Conservation (phyloP, 345 rosid genomes). For the Lepidium africanum region DNA sequence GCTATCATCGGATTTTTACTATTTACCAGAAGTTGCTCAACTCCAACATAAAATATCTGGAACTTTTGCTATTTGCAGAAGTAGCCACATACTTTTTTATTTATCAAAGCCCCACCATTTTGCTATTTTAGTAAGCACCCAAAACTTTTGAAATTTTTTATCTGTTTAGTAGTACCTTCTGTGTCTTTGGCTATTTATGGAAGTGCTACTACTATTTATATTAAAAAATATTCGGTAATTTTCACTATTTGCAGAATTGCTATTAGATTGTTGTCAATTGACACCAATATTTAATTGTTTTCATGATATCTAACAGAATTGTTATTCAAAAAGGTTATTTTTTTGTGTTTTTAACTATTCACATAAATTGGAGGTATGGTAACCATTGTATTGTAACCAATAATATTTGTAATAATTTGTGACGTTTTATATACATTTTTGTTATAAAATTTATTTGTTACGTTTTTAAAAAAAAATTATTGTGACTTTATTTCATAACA, state of each 20-base stretch:
- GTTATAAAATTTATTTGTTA: too few species aligned
- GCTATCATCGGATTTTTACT: neutral
- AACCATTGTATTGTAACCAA: too few species aligned
- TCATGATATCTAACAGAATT: too few species aligned
- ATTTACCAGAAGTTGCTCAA: neutral
- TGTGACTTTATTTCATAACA: too few species aligned
- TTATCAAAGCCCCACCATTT: neutral
- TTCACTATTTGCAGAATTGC: neutral
- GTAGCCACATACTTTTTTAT: neutral
- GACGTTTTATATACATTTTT: too few species aligned
- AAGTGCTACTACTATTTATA: neutral
- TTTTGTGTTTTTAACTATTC: too few species aligned
- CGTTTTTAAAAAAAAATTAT: too few species aligned
- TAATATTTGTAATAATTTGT: too few species aligned
- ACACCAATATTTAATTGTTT: neutral
- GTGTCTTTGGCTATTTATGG: neutral
- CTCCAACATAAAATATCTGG: neutral
- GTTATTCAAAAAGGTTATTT: too few species aligned
- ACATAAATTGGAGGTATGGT: too few species aligned
- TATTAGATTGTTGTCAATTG: neutral
- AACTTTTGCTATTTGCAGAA: neutral
- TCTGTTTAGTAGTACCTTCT: neutral
- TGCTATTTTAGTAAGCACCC: neutral
- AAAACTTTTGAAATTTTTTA: neutral
- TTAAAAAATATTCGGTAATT: neutral